Base-by-base conservation (phyloP, 1,284 basidiomycete genomes). In the Omphalotus olearius region DNA sequence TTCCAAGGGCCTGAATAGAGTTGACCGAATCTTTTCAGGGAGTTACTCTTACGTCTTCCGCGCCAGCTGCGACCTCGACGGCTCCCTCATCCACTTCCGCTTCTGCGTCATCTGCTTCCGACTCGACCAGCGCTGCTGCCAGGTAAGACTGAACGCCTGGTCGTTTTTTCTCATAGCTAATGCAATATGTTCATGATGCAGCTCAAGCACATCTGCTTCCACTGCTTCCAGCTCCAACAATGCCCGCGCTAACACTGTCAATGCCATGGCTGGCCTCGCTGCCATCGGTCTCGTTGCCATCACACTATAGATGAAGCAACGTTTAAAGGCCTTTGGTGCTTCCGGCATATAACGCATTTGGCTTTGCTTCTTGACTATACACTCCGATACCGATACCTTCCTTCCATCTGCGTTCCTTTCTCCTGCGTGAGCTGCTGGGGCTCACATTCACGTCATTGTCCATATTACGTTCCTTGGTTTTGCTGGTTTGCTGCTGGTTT, bases 1-100 rank as follows among this genome's bases (percentile, higher is more conserved):
- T 38, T 56, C 18, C 25, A 26, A 33, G 9, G 6, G 30, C 16
- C 30, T 2, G 20, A 9, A 53, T 45, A 44, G 16, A 49, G 28
- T 20, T 41, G 14, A 43, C 25, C 17, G 23, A 35, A 18, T 14
- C 25, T 26, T 50, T 45, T 37, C 18, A 80, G 79, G 78, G 79
- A 51, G 75, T 82, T 7, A 80, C 74, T 2, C 63, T 82, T 52
- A 71, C 52, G 10, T 44, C 56, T 35, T 54, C 44, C 2, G 18
- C 56, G 30, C 51, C 52, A 20, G 26, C 56, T 28, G 51, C 54
- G 14, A 25, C 54, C 35, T 45, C 43, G 20, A 43, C 60, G n/a
- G 36, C 51, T 18, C 33, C 53, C 26, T 25, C 55, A 47, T 53
- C 56, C 11, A 35, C 56, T 6, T 43, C 53, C 23, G 42, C 61